Evolutionary conservation across 371 early-diverging fungal genomes (phyloP).

Genomic region (Dichotomocladium elegans): DNA sequence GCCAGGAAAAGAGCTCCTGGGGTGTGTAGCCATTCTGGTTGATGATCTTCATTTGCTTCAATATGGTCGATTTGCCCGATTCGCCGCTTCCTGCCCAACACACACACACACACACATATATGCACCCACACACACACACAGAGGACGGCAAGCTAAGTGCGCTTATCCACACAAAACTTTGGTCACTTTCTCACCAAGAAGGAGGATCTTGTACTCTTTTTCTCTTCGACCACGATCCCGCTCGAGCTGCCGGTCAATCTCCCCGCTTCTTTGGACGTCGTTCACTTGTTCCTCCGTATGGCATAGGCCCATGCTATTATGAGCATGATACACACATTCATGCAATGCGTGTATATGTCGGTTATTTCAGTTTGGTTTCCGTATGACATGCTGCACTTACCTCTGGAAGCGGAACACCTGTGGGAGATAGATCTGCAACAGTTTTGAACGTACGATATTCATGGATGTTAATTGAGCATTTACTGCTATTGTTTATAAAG

Average conservation of each 20-base stretch:
- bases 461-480: conserved; percentile 2
- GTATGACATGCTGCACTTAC: conserved; percentile 2
- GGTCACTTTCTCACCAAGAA: conserved; percentile 59
- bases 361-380: background rate
- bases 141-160: too few relatives aligned
- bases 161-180: too few relatives aligned
- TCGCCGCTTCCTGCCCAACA: conserved; percentile 78
- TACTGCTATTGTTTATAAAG: background rate
- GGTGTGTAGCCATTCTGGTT: conserved; percentile 81
- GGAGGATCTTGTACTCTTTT: conserved; percentile 60
- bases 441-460: conserved; percentile 14
- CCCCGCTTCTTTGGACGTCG: conserved; percentile 41
- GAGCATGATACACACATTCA: background rate
- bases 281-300: conserved; percentile 52
- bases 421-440: conserved; percentile 14
- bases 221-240: conserved; percentile 54
- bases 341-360: background rate
- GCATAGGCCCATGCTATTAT: conserved; percentile 52
- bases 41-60: conserved; percentile 90
- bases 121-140: too few relatives aligned
- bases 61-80: conserved; percentile 84
- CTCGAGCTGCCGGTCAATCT: conserved; percentile 59
- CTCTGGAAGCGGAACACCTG: conserved; percentile 19
- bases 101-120: too few relatives aligned
- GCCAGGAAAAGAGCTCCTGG: conserved; percentile 68